Conservation (phyloP, 192 early-diverging fungal species). For the Backusella psychrophila region DNA sequence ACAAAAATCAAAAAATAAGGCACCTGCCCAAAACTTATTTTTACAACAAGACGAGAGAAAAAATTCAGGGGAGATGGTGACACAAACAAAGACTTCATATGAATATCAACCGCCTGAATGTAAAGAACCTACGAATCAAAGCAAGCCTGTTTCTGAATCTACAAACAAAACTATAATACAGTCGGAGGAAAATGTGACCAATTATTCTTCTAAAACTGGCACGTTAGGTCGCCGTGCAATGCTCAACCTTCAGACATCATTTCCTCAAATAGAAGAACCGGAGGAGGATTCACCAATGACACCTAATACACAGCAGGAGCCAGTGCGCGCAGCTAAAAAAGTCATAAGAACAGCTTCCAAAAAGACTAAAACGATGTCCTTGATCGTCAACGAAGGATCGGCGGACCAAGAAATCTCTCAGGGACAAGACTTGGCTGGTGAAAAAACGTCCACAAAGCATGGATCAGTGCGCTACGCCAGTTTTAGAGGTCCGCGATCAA, state of each 20-base stretch:
- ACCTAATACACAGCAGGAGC: background rate
- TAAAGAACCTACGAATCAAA: background rate
- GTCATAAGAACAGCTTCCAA: constrained; percentile 9
- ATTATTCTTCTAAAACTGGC: background rate
- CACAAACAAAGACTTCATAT: constrained; percentile 5
- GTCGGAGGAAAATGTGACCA: background rate
- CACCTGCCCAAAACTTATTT: constrained; percentile 10
- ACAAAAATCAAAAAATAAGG: constrained; percentile 1
- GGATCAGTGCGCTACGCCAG: constrained; percentile 3
- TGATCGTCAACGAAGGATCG: background rate
- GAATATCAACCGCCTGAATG: background rate
- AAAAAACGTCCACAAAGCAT: constrained; percentile 3
- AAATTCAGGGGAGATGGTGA: background rate
- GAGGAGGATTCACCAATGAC: background rate
- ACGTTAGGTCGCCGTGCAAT: background rate
- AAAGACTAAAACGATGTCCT: constrained; percentile 9
- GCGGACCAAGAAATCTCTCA: background rate
- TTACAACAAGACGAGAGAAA: background rate
- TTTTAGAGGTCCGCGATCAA: background rate
- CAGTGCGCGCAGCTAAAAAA: constrained; percentile 13
- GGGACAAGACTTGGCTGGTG: background rate
- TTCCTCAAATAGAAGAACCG: background rate
- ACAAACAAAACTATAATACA: background rate
- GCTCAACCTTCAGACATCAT: background rate
- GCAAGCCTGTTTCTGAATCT: background rate